A percentile compares a stretch with the other conserved stretches of the same genome.
Conservation (phyloP, 1,139 yeast genomes). For the Suhomyces maxii region DNA sequence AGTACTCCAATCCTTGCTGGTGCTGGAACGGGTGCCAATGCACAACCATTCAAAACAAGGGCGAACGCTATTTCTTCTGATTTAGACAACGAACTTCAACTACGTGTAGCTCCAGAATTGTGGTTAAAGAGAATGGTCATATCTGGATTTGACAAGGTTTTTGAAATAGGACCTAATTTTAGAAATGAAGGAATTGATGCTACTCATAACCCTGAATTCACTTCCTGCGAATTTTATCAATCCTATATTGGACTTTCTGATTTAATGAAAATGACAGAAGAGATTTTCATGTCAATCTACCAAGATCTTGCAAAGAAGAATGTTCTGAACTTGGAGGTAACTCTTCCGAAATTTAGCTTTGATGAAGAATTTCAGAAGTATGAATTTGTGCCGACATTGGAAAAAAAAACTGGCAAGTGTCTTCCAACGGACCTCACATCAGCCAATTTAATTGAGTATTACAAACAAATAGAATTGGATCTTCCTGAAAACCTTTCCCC, state of each 20-base stretch:
- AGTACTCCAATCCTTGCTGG: conserved; percentile 81
- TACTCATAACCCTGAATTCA: conserved; percentile 98
- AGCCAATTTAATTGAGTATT: conserved; percentile 39
- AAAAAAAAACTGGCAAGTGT: conserved; percentile 40
- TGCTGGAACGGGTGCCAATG: conserved; percentile 84
- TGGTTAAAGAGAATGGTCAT: conserved; percentile 85
- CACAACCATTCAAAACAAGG: conserved; percentile 71
- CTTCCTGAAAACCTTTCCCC: conserved; percentile 52
- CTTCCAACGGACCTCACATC: conserved; percentile 44
- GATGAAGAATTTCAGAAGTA: conserved; percentile 32
- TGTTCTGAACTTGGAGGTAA: conserved; percentile 4
- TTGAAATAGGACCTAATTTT: conserved; percentile 82
- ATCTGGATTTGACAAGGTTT: conserved; percentile 81
- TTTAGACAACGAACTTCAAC: conserved; percentile 40
- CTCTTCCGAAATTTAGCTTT: conserved; percentile 20
- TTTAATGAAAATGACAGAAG: conserved; percentile 65
- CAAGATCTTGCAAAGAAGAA: conserved; percentile 15
- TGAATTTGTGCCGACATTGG: conserved; percentile 64
- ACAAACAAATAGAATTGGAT: conserved; percentile 24
- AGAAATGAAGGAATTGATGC: conserved; percentile 95
- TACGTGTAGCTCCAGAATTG: conserved; percentile 91
- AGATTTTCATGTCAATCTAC: conserved; percentile 46
- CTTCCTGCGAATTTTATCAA: conserved; percentile 95
- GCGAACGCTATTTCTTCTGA: conserved; percentile 47
- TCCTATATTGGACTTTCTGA: conserved; percentile 94